Percentiles rank a stretch among this genome's conserved stretches.
Evolutionary conservation across 176 grass and related monocot genomes (phyloP).

Genomic region (Leersia perrieri): DNA sequence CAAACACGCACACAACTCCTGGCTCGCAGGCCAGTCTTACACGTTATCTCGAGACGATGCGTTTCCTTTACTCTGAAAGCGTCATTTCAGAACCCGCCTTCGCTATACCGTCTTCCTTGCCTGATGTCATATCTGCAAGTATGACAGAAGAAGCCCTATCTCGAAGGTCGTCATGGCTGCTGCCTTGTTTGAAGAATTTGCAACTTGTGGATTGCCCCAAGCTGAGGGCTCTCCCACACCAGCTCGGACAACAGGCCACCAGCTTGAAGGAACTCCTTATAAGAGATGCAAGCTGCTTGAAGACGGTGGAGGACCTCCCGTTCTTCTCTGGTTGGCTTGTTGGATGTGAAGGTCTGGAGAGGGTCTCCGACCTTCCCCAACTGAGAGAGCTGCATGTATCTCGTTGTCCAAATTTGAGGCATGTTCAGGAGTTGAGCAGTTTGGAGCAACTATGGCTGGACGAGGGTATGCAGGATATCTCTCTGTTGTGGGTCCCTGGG

Average conservation of each 20-base stretch:
- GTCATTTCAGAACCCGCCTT: too few species aligned
- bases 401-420: not conserved
- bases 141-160: too few species aligned
- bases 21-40: too few species aligned
- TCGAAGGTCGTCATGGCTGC: too few species aligned
- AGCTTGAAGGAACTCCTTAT: not conserved
- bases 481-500: not conserved
- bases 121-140: too few species aligned
- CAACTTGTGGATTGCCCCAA: not conserved
- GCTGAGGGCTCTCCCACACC: conserved; percentile 26
- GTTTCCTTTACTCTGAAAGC: too few species aligned
- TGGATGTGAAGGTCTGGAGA: not conserved
- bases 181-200: not conserved
- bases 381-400: not conserved
- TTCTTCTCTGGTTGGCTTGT: not conserved
- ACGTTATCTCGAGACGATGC: too few species aligned
- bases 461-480: not conserved
- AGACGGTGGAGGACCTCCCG: conserved; percentile 15
- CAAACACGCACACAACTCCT: too few species aligned
- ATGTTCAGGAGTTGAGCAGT: not conserved
- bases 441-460: not conserved
- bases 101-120: too few species aligned
- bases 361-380: conserved; percentile 15
- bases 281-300: not conserved
- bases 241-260: not conserved